Evolutionary conservation across 2,329 filamentous ascomycete genomes (phyloP).

Genomic region (Claviceps humidiphila): DNA sequence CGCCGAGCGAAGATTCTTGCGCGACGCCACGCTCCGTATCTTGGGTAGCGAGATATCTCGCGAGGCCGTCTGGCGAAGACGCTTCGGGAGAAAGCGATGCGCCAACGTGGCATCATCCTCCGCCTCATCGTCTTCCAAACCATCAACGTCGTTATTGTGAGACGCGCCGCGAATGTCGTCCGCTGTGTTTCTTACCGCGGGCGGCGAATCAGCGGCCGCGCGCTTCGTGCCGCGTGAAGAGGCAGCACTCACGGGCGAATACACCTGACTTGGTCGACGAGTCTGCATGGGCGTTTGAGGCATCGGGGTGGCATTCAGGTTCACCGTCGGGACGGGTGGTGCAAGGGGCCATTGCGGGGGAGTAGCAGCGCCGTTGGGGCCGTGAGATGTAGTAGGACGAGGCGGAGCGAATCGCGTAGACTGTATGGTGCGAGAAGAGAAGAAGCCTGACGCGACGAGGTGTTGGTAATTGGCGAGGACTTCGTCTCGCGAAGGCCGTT

Average conservation of each 20-base stretch:
- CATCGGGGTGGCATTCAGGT: not conserved
- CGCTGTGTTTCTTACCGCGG: constrained; percentile 10
- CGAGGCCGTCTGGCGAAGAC: constrained; percentile 39
- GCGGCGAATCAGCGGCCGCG: constrained; percentile 23
- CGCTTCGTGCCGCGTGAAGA: constrained; percentile 39
- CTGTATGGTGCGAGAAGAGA: constrained; percentile 43
- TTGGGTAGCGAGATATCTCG: constrained; percentile 25
- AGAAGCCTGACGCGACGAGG: constrained; percentile 45
- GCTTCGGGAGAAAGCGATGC: constrained; percentile 19
- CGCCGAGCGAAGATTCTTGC: constrained; percentile 4
- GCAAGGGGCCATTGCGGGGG: constrained; percentile 17
- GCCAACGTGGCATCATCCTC: constrained; percentile 10
- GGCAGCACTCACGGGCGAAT: constrained; percentile 19
- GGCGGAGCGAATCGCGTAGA: constrained; percentile 28
- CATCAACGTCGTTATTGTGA: not conserved
- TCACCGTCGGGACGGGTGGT: not conserved
- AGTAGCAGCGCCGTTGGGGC: constrained; percentile 6
- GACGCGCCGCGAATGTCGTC: not conserved
- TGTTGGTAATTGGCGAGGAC: constrained; percentile 43
- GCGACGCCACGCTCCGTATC: constrained; percentile 17
- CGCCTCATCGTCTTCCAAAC: constrained; percentile 3
- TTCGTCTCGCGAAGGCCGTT: constrained; percentile 29
- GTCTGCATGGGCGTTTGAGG: constrained; percentile 7
- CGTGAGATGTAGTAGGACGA: constrained; percentile 8
- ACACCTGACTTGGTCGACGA: constrained; percentile 11